Base-by-base conservation (phyloP, 1,284 basidiomycete genomes). In the Irpex sp. region DNA sequence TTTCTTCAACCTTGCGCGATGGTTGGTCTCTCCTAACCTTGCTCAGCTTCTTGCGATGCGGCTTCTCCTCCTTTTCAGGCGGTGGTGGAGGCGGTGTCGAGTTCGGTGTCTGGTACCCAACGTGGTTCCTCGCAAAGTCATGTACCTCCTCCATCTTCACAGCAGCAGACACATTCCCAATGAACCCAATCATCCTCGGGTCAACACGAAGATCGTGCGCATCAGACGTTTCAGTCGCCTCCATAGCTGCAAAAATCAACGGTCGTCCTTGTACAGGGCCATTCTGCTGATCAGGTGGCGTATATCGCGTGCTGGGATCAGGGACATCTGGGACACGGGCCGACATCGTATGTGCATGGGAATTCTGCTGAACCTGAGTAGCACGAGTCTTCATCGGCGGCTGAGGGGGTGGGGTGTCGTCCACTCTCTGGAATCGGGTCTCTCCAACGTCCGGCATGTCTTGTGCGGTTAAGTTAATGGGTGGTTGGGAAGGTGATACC, bases 211-310 rank as follows among this genome's bases (percentile, higher is more conserved):
- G 21, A 49, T 71, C 70, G 40, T 51, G 34, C 6, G 59, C 40
- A 17, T 63, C 65, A 5, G 56, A 49, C 31, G 21, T 52, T 17
- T 52, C 49, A 13, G 66, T 37, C 40, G 69, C 63, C 9, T 66
- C 65, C 72, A 71, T 72, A 37, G 73, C 69, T 3, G 72, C 72
- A 65, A 76, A 74, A 59, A 73, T 75, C 57, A 70, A 69, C 36
- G 74, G 73, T 9, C 70, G 67, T 31, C 73, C 72, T 19, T 66
- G 71, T n/a, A 72, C 63, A 52, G 70, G 70, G 0, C 68, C 69
- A 54, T 58, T 64, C 15, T 61, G 62, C 54, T 56, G 63, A 38
- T 51, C 60, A n/a, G 57, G 52, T 44, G 36, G 11, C 38, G 65
- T 57, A 47, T 62, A n/a, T 56, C 17, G 26, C 52, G 40, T 26